phyloP scores from a whole-genome alignment of 2,329 filamentous ascomycete species.

The Xylaria sp. region DNA sequence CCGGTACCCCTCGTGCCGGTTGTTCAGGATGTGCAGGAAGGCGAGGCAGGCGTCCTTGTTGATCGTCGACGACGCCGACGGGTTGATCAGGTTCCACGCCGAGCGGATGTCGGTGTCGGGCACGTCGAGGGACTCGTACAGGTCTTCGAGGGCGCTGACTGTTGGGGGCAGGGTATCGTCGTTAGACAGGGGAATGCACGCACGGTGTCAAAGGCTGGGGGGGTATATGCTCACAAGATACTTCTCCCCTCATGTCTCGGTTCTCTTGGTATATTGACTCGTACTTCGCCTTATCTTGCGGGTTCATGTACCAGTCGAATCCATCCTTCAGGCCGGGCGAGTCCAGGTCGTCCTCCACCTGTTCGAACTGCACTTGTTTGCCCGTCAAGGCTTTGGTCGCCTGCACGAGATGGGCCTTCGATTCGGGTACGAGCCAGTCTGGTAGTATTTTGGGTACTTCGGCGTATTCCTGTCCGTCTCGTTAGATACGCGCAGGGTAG shows the following conservation, averaged over 20 bases:
- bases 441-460: slow-evolving; percentile 86
- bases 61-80: slow-evolving; percentile 77
- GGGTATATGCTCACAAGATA: slow-evolving; percentile 63
- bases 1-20: slow-evolving; percentile 91
- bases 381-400: slow-evolving; percentile 79
- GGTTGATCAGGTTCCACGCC: slow-evolving; percentile 97
- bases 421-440: slow-evolving; percentile 96
- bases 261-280: slow-evolving; percentile 96
- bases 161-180: slow-evolving; percentile 17
- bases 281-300: slow-evolving; percentile 88
- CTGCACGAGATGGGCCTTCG: slow-evolving; percentile 87
- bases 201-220: not conserved
- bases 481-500: slow-evolving; percentile 2
- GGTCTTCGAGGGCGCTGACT: slow-evolving; percentile 78
- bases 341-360: slow-evolving; percentile 81
- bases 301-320: slow-evolving; percentile 99
- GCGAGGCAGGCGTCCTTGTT: slow-evolving; percentile 94
- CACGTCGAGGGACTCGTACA: slow-evolving; percentile 80
- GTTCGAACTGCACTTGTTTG: slow-evolving; percentile 80
- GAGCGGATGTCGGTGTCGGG: slow-evolving; percentile 81
- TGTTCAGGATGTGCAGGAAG: slow-evolving; percentile 95
- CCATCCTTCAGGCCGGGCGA: slow-evolving; percentile 86
- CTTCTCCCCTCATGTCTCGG: slow-evolving; percentile 82
- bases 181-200: not conserved
- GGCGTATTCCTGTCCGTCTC: slow-evolving; percentile 70